A percentile compares a stretch with the other conserved stretches of the same genome.
phyloP scores from a whole-genome alignment of 2,329 filamentous ascomycete species.

The Beauveria rudraprayagi region DNA sequence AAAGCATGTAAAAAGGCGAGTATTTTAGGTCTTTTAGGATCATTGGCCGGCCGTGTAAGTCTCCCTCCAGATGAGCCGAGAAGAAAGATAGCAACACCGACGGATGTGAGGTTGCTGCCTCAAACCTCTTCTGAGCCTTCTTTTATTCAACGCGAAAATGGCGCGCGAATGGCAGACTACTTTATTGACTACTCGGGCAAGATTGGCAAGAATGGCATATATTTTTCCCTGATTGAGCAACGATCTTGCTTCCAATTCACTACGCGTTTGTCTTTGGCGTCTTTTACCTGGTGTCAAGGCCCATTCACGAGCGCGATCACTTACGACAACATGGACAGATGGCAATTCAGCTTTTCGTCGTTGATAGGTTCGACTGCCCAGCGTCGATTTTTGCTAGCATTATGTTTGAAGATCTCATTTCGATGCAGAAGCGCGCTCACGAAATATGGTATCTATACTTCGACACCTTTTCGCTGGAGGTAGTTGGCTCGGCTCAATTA shows the following conservation, averaged over 20 bases:
- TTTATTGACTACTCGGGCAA: no score
- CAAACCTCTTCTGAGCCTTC: no score
- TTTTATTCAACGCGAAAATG: neutral
- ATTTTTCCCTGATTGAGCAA: neutral
- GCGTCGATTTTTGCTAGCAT: neutral
- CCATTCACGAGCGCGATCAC: no score
- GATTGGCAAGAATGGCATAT: neutral
- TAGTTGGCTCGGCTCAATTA: neutral
- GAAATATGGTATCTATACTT: neutral
- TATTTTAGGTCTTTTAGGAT: neutral
- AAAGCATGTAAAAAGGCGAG: no score
- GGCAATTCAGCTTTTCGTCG: neutral
- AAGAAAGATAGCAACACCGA: no score
- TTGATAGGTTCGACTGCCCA: neutral
- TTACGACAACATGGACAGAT: neutral
- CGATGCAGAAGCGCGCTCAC: neutral
- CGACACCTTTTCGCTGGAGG: neutral
- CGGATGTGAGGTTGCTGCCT: no score
- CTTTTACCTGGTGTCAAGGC: neutral
- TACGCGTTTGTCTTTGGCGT: slow-evolving; percentile 5
- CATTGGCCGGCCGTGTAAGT: neutral
- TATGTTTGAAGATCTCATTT: neutral
- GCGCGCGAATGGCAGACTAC: no score
- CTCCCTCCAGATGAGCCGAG: neutral
- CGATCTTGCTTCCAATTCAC: neutral